Conservation (phyloP, 2,329 filamentous ascomycete species). For the Colletotrichum tanaceti region DNA sequence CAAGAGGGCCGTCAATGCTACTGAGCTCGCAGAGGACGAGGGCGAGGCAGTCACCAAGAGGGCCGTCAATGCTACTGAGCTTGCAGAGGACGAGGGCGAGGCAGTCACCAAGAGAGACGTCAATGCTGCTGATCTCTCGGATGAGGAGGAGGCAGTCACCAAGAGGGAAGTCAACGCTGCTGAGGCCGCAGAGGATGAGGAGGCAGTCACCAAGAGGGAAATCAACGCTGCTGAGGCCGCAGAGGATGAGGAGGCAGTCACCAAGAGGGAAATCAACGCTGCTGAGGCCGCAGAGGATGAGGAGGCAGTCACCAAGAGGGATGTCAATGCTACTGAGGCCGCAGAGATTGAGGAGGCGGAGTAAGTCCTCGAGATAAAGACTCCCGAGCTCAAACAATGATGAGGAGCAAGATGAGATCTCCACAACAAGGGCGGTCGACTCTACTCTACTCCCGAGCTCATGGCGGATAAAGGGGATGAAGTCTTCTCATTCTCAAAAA, state of each 20-base stretch:
- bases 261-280: background rate
- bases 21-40: too few relatives aligned
- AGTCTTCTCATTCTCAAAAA: background rate
- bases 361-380: constrained; percentile 5
- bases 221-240: background rate
- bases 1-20: too few relatives aligned
- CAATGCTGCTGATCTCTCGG: too few relatives aligned
- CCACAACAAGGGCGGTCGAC: constrained; percentile 20
- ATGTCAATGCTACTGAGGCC: background rate
- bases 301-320: too few relatives aligned
- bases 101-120: too few relatives aligned
- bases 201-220: too few relatives aligned
- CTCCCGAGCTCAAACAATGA: constrained; percentile 16
- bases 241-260: background rate
- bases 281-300: background rate
- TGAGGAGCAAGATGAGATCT: constrained; percentile 18
- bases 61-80: too few relatives aligned
- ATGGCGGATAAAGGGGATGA: constrained; percentile 12
- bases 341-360: background rate
- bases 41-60: too few relatives aligned
- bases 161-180: too few relatives aligned
- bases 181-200: too few relatives aligned
- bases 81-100: too few relatives aligned
- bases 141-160: too few relatives aligned
- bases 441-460: background rate